These are phyloP conservation scores for Pythium brachiatum DNA, from an alignment of 352 stramenopile species.

Conservation along the genomic window DNA sequence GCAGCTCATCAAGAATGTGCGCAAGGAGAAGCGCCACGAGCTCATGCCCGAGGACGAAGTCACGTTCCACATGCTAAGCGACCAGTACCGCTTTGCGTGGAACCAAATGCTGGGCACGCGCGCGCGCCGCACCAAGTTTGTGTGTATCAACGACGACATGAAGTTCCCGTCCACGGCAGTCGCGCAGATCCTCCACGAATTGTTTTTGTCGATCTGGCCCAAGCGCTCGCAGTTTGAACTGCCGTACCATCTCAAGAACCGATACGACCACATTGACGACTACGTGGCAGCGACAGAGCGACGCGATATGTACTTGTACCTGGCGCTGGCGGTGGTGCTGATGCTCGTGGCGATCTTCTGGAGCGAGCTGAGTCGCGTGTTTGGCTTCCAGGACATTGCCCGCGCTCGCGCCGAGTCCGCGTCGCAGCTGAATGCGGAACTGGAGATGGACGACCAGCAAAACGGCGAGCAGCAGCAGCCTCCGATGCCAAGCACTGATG, in stretches of 20 bases:
- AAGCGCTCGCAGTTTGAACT: slow-evolving; percentile 91
- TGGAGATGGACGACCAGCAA: slow-evolving; percentile 29
- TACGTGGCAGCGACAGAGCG: slow-evolving; percentile 52
- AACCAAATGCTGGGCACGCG: slow-evolving; percentile 92
- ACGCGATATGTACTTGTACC: slow-evolving; percentile 36
- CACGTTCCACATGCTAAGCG: slow-evolving; percentile 94
- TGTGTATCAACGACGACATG: slow-evolving; percentile 97
- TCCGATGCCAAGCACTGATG: too few species aligned
- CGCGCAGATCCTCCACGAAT: slow-evolving; percentile 85
- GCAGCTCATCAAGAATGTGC: slow-evolving; percentile 64
- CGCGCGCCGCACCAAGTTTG: slow-evolving; percentile 91
- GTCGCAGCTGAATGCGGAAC: slow-evolving; percentile 53
- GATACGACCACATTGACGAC: slow-evolving; percentile 82
- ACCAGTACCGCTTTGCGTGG: slow-evolving; percentile 89
- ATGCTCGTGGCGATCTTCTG: slow-evolving; percentile 55
- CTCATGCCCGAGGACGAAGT: slow-evolving; percentile 85
- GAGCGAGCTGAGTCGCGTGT: slow-evolving; percentile 44
- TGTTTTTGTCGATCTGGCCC: slow-evolving; percentile 93
- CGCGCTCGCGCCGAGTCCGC: slow-evolving; percentile 59
- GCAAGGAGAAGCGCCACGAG: slow-evolving; percentile 55
- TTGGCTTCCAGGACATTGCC: slow-evolving; percentile 71
- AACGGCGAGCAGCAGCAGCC: background rate
- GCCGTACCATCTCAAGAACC: slow-evolving; percentile 83
- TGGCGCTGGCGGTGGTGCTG: slow-evolving; percentile 35
- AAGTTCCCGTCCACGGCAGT: slow-evolving; percentile 79